Evolutionary conservation across 768 basidiomycete genomes (phyloP), one percentile per base, ranked within the genome.

Genomic region (Lactarius vividus): DNA sequence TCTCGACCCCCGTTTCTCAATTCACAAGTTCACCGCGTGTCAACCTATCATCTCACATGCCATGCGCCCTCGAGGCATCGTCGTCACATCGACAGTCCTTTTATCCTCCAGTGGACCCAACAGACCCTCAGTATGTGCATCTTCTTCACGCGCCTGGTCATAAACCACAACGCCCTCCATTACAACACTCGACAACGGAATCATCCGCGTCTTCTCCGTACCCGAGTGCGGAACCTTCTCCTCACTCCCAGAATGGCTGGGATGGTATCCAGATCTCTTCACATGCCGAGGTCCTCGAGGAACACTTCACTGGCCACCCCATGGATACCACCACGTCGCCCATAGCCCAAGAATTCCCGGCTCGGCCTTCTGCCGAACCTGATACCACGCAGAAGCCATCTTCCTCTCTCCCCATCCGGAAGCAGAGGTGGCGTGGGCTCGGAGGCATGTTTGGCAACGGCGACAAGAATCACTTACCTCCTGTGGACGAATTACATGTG

Each of bases 371-470:
- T 61, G 65, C 79, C 64, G 75, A 79, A 63, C 75, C 73, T 3
- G 81, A 82, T 65, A 71, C 71, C n/a, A 63, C 71, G 53, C 76
- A 75, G 37, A 88, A 86, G 74, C 76, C 87, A 28, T 79, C 83
- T 58, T 79, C 83, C 57, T 78, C 80, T 56, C 80, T 89, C 67
- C 79, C 83, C 40, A 85, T 91, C 72, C 83, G 82, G 68, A 92
- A 88, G 81, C 91, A 91, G 77, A 81, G 81, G 70, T 86, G 83
- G 75, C 89, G 88, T 85, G 81, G 83, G 42, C 79, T 91, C 13
- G 71, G 74, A 15, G 72, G 73, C 52, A 87, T 91, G 81, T 92
- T 93, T 75, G 88, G 90, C 35, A 78, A 82, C 56, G 81, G 84
- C 49, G 90, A 92, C 73, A 91, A 91, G 72, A 79, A 80, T 20